These are phyloP conservation scores for Chlorophyllum brunneum DNA, from an alignment of 768 basidiomycete genomes.

Conservation along the genomic window DNA sequence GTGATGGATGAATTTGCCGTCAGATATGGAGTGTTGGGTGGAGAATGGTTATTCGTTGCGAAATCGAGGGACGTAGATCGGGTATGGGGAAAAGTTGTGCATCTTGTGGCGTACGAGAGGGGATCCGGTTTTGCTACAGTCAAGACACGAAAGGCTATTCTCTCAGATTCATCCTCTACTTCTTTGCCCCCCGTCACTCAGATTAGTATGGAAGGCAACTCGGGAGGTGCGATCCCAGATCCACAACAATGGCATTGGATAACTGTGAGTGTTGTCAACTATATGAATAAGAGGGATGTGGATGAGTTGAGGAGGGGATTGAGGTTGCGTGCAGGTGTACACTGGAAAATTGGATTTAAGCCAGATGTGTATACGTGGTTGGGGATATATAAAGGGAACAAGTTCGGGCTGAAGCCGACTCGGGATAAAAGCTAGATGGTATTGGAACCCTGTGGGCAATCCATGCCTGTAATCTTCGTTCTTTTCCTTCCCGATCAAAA, in stretches of 20 bases:
- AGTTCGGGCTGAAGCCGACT: constrained; percentile 33
- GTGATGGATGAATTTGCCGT: constrained; percentile 30
- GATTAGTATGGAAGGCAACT: not conserved
- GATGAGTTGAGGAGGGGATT: constrained; percentile 27
- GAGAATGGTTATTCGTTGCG: constrained; percentile 38
- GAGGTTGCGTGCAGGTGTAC: constrained; percentile 22
- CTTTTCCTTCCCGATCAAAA: no score
- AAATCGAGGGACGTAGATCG: constrained; percentile 26
- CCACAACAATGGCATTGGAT: constrained; percentile 31
- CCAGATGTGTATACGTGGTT: constrained; percentile 35
- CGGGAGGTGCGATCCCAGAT: not conserved
- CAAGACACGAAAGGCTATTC: constrained; percentile 24
- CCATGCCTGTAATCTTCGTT: no score
- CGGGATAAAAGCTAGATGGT: no score
- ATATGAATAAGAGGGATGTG: constrained; percentile 24
- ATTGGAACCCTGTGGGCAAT: no score
- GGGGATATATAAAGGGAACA: constrained; percentile 33
- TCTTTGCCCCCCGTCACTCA: no score
- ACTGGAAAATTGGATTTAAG: constrained; percentile 34
- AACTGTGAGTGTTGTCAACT: constrained; percentile 28
- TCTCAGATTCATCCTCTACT: no score
- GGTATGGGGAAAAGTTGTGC: constrained; percentile 32
- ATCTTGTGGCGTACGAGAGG: constrained; percentile 23
- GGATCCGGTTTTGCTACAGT: constrained; percentile 31
- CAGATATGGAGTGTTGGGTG: constrained; percentile 25